Evolutionary conservation across 2,329 filamentous ascomycete genomes (phyloP).

Genomic region (Botryotinia convoluta): DNA sequence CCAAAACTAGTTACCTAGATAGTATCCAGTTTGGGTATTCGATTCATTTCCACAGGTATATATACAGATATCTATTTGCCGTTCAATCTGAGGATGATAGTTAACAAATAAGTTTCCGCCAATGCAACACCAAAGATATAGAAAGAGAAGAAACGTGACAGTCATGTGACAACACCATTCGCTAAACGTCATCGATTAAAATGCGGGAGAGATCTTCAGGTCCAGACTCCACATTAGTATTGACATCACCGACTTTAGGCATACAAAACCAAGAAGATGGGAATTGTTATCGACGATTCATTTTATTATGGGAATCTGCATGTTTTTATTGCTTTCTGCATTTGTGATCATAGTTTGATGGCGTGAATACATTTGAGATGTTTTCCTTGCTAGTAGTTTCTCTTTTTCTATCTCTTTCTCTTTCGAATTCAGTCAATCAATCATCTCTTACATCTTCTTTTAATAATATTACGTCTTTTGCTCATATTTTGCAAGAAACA

Average conservation of each 20-base stretch:
- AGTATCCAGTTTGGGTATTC: not conserved
- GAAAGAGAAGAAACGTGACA: no score
- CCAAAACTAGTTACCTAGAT: not conserved
- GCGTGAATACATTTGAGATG: not conserved
- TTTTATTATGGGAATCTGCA: not conserved
- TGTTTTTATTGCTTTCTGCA: not conserved
- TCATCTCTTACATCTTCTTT: not conserved
- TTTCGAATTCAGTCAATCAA: not conserved
- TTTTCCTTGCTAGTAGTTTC: not conserved
- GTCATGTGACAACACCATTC: not conserved
- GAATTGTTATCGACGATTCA: not conserved
- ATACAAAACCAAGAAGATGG: not conserved
- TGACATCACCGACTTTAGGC: not conserved
- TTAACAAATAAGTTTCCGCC: not conserved
- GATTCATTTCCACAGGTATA: not conserved
- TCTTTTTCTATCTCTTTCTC: not conserved
- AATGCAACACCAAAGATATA: not conserved
- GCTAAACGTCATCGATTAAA: conserved; percentile 1
- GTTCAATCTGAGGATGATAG: not conserved
- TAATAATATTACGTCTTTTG: not conserved
- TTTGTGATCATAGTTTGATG: not conserved
- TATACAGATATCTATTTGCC: not conserved
- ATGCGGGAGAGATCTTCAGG: not conserved
- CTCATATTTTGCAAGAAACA: not conserved
- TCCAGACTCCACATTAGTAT: not conserved